Percentiles rank a stretch among this genome's conserved stretches.
phyloP scores from a whole-genome alignment of 2,329 filamentous ascomycete genomes.

The Coniochaeta prunicola region DNA sequence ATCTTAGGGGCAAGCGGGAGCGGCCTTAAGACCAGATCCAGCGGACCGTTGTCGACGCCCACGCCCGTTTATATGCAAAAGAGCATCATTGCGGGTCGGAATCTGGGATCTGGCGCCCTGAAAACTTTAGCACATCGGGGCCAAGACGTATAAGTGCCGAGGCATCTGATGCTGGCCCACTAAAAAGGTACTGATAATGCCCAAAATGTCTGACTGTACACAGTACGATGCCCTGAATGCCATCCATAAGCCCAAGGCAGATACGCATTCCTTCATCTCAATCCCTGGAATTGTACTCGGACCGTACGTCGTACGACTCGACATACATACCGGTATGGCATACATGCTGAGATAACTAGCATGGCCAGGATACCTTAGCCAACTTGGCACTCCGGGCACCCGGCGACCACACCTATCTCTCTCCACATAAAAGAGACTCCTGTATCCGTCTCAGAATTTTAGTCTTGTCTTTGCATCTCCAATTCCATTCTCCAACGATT shows the following conservation, averaged over 20 bases:
- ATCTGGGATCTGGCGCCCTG: neutral
- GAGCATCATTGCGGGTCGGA: neutral
- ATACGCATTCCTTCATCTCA: neutral
- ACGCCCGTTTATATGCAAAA: no score
- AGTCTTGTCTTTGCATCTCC: no score
- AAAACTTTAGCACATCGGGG: neutral
- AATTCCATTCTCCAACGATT: no score
- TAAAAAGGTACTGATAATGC: neutral
- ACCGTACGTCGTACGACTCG: no score
- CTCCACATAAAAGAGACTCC: neutral
- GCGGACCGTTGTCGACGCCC: neutral
- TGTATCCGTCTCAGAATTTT: no score
- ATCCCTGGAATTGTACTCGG: no score
- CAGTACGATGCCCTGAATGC: neutral
- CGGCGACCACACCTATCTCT: neutral
- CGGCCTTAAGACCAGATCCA: neutral
- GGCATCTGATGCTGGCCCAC: neutral
- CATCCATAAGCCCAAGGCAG: neutral
- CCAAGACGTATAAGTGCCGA: neutral
- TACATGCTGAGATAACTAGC: no score
- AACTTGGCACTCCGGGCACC: no score
- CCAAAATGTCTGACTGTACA: neutral
- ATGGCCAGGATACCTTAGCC: no score
- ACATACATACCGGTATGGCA: no score
- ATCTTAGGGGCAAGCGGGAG: neutral